phyloP scores from a whole-genome alignment of 1,139 yeast genomes.

The Spathaspora sp. region DNA sequence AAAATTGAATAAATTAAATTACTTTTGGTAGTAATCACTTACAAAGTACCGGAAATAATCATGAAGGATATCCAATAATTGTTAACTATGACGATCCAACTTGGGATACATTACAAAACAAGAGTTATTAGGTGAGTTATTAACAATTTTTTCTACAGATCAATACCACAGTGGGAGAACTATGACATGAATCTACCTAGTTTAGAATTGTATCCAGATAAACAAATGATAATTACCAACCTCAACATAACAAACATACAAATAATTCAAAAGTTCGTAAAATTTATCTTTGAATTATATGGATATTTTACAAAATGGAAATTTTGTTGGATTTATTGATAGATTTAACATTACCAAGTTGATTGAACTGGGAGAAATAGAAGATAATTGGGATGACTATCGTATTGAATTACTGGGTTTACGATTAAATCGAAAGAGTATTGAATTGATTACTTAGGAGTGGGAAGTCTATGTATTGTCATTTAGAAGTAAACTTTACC shows the following conservation, averaged over 20 bases:
- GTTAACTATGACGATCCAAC: slow-evolving; percentile 24
- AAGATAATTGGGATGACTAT: slow-evolving; percentile 17
- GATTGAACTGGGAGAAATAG: slow-evolving; percentile 15
- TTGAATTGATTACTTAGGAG: slow-evolving; percentile 33
- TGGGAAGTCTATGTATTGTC: not conserved
- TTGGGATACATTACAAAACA: slow-evolving; percentile 40
- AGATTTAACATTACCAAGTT: slow-evolving; percentile 35
- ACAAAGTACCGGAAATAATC: slow-evolving; percentile 26
- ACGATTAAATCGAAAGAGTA: slow-evolving; percentile 21
- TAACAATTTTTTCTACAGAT: slow-evolving; percentile 11
- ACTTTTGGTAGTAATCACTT: too few relatives aligned
- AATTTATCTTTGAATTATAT: slow-evolving; percentile 40
- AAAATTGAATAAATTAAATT: too few relatives aligned
- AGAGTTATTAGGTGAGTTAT: slow-evolving; percentile 20
- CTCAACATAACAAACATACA: slow-evolving; percentile 35
- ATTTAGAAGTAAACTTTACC: too few relatives aligned
- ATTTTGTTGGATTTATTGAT: slow-evolving; percentile 42
- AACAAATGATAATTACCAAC: slow-evolving; percentile 25
- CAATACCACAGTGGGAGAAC: slow-evolving; percentile 6
- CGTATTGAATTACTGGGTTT: slow-evolving; percentile 14
- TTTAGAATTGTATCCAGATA: slow-evolving; percentile 13
- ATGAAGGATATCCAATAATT: slow-evolving; percentile 47
- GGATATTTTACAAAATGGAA: slow-evolving; percentile 23
- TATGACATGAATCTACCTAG: slow-evolving; percentile 23
- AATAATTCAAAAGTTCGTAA: slow-evolving; percentile 41